Base-by-base conservation (phyloP, 345 rosid genomes). In the Barbarea vulgaris region DNA sequence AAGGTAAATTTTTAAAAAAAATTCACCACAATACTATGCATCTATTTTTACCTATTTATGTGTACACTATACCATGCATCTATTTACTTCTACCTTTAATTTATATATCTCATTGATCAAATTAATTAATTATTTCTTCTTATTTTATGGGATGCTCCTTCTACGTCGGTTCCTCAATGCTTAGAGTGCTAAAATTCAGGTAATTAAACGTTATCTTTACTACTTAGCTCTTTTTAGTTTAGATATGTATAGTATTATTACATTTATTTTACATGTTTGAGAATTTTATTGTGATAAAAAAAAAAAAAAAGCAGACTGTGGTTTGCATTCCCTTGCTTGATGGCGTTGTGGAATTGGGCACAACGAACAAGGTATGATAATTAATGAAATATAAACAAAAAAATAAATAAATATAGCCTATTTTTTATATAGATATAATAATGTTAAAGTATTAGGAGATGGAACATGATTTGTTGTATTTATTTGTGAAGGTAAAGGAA, bases 291-390 rank as follows among this genome's bases (percentile, higher is more conserved):
- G 50, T 33, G 56, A 61, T 69, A 17, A 44, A 37, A 34, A 67
- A 47, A 34, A 67, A 47, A 18, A 47, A 46, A 42, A 72, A 74
- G 67, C 89, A 96, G 98, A 96, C 99, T 1, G 93, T 91, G 39
- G 87, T 96, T 12, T 93, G 99, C 81, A 87, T 93, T 76, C 98
- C 99, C 31, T 79, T 96, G 50, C 86, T 88, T 10, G 93, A 91
- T 72, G 98, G 99, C 2, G 95, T 93, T 3, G 86, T 96, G 66
- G 99, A 96, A 71, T 64, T 96, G 21, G 99, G 98, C 34, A 77
- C 94, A 3, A 87, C 90, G 2, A 88, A 84, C 9, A 91, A 83
- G 97, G 97, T 91, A 52, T 3, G 30, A 31, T 28, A 9, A 21
- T 59, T 19, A 7, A 36, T 59, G 28, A 18, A 6, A 36, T 19